These are phyloP conservation scores for Boletus coccyginus DNA, from an alignment of 768 basidiomycete genomes.

Conservation along the genomic window DNA sequence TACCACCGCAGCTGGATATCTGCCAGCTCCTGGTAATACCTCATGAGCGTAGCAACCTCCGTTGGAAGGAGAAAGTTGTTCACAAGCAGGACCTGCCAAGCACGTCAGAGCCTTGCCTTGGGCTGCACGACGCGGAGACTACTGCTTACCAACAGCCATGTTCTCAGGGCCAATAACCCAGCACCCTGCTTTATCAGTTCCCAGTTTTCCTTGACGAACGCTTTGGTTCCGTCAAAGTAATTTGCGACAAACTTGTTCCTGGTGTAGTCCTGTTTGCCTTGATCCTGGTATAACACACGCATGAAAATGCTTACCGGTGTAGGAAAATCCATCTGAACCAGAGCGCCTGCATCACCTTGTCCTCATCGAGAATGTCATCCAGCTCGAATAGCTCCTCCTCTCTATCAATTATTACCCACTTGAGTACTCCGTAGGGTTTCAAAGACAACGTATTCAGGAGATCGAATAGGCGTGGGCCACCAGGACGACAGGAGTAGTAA, in stretches of 20 bases:
- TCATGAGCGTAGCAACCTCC: slow-evolving; percentile 51
- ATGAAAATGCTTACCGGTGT: slow-evolving; percentile 43
- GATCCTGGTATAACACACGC: neutral
- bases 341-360: slow-evolving; percentile 75
- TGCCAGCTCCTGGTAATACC: slow-evolving; percentile 53
- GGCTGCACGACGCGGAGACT: neutral
- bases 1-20: slow-evolving; percentile 44
- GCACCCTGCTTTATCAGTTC: slow-evolving; percentile 65
- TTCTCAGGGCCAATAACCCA: slow-evolving; percentile 61
- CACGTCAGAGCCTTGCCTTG: neutral
- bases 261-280: neutral
- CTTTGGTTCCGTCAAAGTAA: slow-evolving; percentile 49
- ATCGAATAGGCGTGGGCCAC: slow-evolving; percentile 65
- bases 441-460: slow-evolving; percentile 57
- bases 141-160: slow-evolving; percentile 54
- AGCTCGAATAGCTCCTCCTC: slow-evolving; percentile 77
- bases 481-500: slow-evolving; percentile 62
- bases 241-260: slow-evolving; percentile 56
- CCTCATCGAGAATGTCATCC: slow-evolving; percentile 69
- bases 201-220: slow-evolving; percentile 63
- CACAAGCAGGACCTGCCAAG: slow-evolving; percentile 48
- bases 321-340: slow-evolving; percentile 76
- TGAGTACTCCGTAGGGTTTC: slow-evolving; percentile 60
- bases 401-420: slow-evolving; percentile 66
- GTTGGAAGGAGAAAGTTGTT: slow-evolving; percentile 50